These are phyloP conservation scores for Kewa caespitosa DNA, from an alignment of 179 eudicot genomes.

Conservation along the genomic window DNA sequence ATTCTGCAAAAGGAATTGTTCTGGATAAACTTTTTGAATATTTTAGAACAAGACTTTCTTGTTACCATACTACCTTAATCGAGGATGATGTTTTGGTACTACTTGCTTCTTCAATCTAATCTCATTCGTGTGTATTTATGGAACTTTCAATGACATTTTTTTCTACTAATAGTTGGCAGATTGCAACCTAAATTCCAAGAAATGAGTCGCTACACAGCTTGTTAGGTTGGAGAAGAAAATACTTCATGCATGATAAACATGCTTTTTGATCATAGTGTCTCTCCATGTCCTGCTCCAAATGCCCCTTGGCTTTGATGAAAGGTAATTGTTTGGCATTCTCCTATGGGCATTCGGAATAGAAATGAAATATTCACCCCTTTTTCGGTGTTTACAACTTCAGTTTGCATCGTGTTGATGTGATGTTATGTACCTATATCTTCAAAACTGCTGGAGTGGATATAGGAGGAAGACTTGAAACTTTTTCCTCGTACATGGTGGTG, in stretches of 20 bases:
- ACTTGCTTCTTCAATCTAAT: not conserved
- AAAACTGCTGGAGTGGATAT: not conserved
- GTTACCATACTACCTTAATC: conserved; percentile 66
- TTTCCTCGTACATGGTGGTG: conserved; percentile 25
- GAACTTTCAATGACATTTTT: conserved; percentile 1
- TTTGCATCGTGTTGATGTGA: not conserved
- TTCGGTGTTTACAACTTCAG: not conserved
- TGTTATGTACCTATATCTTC: conserved; percentile 4
- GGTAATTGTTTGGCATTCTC: conserved; percentile 28
- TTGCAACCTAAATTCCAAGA: conserved; percentile 64
- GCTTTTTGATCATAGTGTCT: conserved; percentile 76
- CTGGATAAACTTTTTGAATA: conserved; percentile 82
- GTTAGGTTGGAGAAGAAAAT: conserved; percentile 91
- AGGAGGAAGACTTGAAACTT: conserved; percentile 20
- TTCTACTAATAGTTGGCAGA: conserved; percentile 60
- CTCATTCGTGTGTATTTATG: not conserved
- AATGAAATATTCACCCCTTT: not conserved
- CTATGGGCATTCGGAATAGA: not conserved
- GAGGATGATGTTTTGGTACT: conserved; percentile 86
- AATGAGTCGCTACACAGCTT: conserved; percentile 91
- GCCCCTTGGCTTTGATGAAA: conserved; percentile 71
- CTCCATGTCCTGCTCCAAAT: conserved; percentile 96
- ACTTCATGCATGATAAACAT: conserved; percentile 59
- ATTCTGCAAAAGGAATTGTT: conserved; percentile 90
- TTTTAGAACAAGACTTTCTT: conserved; percentile 61